Evolutionary conservation across 2,329 filamentous ascomycete species (phyloP), one percentile per base, ranked within the genome.

Genomic region (Ramularia collo-cygni): DNA sequence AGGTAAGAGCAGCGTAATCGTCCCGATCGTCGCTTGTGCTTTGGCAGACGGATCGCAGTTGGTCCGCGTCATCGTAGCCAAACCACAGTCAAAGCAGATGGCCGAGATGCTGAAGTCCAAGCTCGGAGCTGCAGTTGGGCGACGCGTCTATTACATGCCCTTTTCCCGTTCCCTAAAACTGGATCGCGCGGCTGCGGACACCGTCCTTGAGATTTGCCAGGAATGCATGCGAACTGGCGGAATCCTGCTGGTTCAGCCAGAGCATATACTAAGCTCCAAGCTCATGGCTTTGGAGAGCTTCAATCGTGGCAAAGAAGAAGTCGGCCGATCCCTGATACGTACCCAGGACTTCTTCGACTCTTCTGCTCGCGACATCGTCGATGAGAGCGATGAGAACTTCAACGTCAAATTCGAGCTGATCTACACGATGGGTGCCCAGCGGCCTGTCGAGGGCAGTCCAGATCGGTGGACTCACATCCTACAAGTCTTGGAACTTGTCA

Each of bases 1-100:
- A 51, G 81, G 81, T 0, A 85, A 85, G 46, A 78, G 77, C 0
- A 81, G 80, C 0, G 74, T 84, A 1, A 84, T 88, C 35, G 68
- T 81, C 0, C 81, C 81, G 0, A 78, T 83, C 27, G 71, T 81
- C 0, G 74, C 74, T 0, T 60, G 72, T 0, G 47, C 56, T 0
- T 51, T 69, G 2, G 61, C 65, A 4, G 44, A 68, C 41, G 60
- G 61, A 21, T 53, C 57, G 0, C 59, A 65, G 0, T 57, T 84
- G 0, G 67, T 70, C 0, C 62, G 80, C 1, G 57, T 81, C 0
- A 55, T 79, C 0, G 74, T 79, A 0, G 74, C 74, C 0, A 75
- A 76, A 35, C 62, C 77, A 0, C 63, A 80, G 2, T 60, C 78
- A 0, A 62, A 71, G 2, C 76, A 80, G 44, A 79, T 76, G 1